These are phyloP conservation scores for Pestalotiopsis sp. DNA, from an alignment of 2,329 filamentous ascomycete species.

Conservation along the genomic window DNA sequence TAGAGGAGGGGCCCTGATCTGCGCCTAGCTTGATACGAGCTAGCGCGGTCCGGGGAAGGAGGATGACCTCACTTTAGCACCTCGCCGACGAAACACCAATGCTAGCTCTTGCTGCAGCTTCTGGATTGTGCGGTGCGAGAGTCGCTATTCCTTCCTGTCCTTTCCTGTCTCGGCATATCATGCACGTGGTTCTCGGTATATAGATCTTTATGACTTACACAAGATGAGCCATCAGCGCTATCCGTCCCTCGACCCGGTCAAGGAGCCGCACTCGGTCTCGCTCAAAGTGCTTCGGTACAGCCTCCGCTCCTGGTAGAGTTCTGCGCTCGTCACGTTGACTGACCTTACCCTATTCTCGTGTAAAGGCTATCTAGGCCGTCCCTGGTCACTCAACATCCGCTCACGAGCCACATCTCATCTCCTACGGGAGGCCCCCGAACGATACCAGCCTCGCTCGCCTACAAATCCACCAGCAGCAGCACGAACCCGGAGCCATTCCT, in stretches of 20 bases:
- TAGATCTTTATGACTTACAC: not conserved
- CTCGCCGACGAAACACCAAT: not conserved
- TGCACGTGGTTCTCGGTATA: not conserved
- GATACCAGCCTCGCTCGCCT: constrained; percentile 72
- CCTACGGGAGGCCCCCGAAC: constrained; percentile 43
- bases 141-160: not conserved
- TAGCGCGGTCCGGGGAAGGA: not conserved
- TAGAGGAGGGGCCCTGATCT: not conserved
- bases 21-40: not conserved
- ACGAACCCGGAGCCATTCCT: constrained; percentile 60
- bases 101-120: not conserved
- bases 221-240: constrained; percentile 62
- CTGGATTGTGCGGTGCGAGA: not conserved
- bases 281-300: constrained; percentile 74
- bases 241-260: constrained; percentile 59
- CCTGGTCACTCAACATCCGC: constrained; percentile 70
- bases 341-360: constrained; percentile 14
- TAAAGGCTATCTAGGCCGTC: constrained; percentile 79
- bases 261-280: constrained; percentile 79
- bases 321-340: constrained; percentile 7
- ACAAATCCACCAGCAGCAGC: constrained; percentile 45
- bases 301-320: constrained; percentile 16
- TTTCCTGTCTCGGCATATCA: not conserved
- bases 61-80: not conserved
- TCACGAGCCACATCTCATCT: constrained; percentile 49